A percentile compares a stretch with the other conserved stretches of the same genome.
phyloP scores from a whole-genome alignment of 2,329 filamentous ascomycete genomes.

The Neonectria ditissima region DNA sequence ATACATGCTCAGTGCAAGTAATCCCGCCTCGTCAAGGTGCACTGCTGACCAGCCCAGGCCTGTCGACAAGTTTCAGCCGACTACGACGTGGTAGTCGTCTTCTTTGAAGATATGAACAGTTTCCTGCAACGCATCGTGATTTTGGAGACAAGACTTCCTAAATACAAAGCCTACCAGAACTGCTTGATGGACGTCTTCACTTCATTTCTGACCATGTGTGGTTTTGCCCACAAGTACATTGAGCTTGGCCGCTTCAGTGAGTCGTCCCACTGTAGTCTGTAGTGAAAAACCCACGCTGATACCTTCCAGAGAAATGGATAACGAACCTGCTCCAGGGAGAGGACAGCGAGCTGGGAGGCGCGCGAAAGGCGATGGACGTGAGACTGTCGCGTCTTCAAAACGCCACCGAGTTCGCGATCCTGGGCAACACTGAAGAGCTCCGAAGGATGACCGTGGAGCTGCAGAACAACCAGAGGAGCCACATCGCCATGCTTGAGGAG shows the following conservation, averaged over 20 bases:
- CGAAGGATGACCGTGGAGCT: slow-evolving; percentile 45
- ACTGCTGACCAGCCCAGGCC: slow-evolving; percentile 32
- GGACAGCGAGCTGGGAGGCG: slow-evolving; percentile 47
- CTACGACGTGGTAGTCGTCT: slow-evolving; percentile 53
- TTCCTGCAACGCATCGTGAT: slow-evolving; percentile 51
- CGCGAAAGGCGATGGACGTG: slow-evolving; percentile 46
- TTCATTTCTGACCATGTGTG: slow-evolving; percentile 49
- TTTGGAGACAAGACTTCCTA: slow-evolving; percentile 48
- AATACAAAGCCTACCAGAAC: slow-evolving; percentile 46
- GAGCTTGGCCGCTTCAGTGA: slow-evolving; percentile 49
- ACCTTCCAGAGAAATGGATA: slow-evolving; percentile 46
- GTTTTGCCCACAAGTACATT: slow-evolving; percentile 50
- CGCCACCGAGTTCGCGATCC: slow-evolving; percentile 50
- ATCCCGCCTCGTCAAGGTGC: neutral
- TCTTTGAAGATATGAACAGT: slow-evolving; percentile 54
- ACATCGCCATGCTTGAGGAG: slow-evolving; percentile 42
- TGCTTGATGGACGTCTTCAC: slow-evolving; percentile 54
- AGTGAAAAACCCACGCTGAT: slow-evolving; percentile 6
- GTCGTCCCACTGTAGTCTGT: neutral
- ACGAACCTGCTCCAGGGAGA: slow-evolving; percentile 46
- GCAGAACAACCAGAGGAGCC: slow-evolving; percentile 41
- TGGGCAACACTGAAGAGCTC: slow-evolving; percentile 49
- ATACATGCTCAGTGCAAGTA: slow-evolving; percentile 45
- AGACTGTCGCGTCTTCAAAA: slow-evolving; percentile 45
- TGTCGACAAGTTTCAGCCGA: slow-evolving; percentile 50